A percentile compares a stretch with the other conserved stretches of the same genome.
These are phyloP conservation scores for Galerina marginata DNA, from an alignment of 768 basidiomycete genomes.

Conservation along the genomic window DNA sequence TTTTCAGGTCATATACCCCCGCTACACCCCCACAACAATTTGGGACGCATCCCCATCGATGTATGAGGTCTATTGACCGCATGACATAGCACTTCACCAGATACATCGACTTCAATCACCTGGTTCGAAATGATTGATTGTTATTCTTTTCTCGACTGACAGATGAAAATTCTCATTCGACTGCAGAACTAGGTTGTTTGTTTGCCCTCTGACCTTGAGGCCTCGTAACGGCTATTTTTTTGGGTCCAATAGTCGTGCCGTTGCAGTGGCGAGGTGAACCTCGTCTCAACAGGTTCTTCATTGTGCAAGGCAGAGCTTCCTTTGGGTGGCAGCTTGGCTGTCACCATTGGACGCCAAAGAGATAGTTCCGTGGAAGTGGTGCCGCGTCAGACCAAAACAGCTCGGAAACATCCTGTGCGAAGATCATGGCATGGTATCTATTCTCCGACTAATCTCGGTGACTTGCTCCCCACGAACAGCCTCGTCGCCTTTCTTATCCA, in stretches of 20 bases:
- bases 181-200: background rate
- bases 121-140: background rate
- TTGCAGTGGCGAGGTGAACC: no score
- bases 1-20: background rate
- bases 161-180: background rate
- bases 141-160: slow-evolving; percentile 6
- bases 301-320: background rate
- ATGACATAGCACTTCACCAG: slow-evolving; percentile 9
- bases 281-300: no score
- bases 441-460: slow-evolving; percentile 5
- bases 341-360: background rate
- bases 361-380: background rate
- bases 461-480: slow-evolving; percentile 5
- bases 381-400: background rate
- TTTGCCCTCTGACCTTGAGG: no score
- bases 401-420: slow-evolving; percentile 9
- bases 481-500: background rate
- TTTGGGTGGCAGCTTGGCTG: background rate
- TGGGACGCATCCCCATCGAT: slow-evolving; percentile 6
- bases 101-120: slow-evolving; percentile 12
- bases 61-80: slow-evolving; percentile 1
- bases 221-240: background rate
- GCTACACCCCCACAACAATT: background rate
- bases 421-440: background rate
- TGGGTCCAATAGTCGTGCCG: background rate